These are phyloP conservation scores for Pseudogymnoascus sp. DNA, from an alignment of 2,329 filamentous ascomycete genomes.

Conservation along the genomic window DNA sequence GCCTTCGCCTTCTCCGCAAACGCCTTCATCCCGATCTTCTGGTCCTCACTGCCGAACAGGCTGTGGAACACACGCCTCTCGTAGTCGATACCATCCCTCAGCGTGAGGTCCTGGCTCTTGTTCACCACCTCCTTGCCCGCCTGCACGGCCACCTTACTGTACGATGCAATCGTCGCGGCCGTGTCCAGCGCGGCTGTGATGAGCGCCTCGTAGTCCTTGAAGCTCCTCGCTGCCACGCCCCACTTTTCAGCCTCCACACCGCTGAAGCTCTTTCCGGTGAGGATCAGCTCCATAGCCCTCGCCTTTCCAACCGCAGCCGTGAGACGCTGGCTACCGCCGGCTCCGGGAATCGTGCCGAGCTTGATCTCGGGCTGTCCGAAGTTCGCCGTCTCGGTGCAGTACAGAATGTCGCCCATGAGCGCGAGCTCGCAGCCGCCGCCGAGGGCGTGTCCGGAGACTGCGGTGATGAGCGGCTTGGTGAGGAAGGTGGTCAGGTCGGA, in stretches of 20 bases:
- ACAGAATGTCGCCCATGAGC: constrained; percentile 94
- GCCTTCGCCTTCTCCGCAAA: constrained; percentile 94
- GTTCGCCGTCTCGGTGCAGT: constrained; percentile 76
- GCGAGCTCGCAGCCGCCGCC: constrained; percentile 94
- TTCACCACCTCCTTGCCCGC: constrained; percentile 98
- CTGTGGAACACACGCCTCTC: constrained; percentile 90
- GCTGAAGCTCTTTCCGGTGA: constrained; percentile 77
- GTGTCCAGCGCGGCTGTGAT: constrained; percentile 75
- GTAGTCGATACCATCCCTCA: constrained; percentile 88
- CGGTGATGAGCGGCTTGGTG: constrained; percentile 90
- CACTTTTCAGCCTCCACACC: constrained; percentile 81
- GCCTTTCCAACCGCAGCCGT: constrained; percentile 77
- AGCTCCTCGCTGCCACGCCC: constrained; percentile 80
- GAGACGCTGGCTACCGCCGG: constrained; percentile 82
- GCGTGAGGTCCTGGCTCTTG: constrained; percentile 86
- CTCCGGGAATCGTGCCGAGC: constrained; percentile 84
- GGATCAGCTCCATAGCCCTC: constrained; percentile 83
- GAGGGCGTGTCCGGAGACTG: constrained; percentile 88
- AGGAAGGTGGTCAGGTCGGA: constrained; percentile 74
- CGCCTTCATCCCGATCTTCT: constrained; percentile 94
- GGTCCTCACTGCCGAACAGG: constrained; percentile 88
- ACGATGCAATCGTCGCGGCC: constrained; percentile 81
- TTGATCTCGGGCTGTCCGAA: constrained; percentile 98
- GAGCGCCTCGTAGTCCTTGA: constrained; percentile 71
- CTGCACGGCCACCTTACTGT: constrained; percentile 79